Base-by-base conservation (phyloP, 768 basidiomycete genomes). In the Cyclocybe aegerita region DNA sequence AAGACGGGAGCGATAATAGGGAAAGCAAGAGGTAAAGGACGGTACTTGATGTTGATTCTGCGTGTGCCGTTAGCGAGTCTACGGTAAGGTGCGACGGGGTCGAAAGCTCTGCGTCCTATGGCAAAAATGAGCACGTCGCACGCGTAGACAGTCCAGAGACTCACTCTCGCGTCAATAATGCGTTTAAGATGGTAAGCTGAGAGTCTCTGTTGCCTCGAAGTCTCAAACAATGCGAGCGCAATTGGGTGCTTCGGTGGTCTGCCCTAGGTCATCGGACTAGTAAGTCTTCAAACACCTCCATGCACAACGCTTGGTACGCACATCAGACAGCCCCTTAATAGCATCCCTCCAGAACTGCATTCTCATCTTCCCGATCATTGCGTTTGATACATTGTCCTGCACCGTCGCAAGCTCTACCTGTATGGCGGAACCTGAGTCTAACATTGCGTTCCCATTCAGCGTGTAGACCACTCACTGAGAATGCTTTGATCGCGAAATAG, bases 341-440 rank as follows among this genome's bases (percentile, higher is more conserved):
- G 88, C 83, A 61, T 94, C 90, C 58, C 82, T 80, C 91, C 91
- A 94, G 64, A 93, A 93, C 63, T 92, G 85, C 73, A 91, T 80
- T 56, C 89, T 78, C 78, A 92, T 89, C 64, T 83, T 81, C n/a
- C 90, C 91, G 49, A 93, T 82, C 35, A 79, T 73, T 33, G 80
- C 63, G 51, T 86, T 87, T 12, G 89, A 88, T 10, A 90, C 86
- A 35, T 77, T 72, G 53, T 94, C 92, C 65, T 85, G 88, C 12
- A 91, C 69, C 63, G 73, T 86, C 8, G 90, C 85, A 47, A 93
- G 68, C 64, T 93, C 91, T 47, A 88, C 80, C 87, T 91, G 62
- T 23, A 23, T 23, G 15, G 51, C 47, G 46, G n/a, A 17, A 50
- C n/a, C 42, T 49, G 36, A 51, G 40, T 47, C 46, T 37, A 51